Conservation (phyloP, 257 asterid species). For the Cinchona pubescens region DNA sequence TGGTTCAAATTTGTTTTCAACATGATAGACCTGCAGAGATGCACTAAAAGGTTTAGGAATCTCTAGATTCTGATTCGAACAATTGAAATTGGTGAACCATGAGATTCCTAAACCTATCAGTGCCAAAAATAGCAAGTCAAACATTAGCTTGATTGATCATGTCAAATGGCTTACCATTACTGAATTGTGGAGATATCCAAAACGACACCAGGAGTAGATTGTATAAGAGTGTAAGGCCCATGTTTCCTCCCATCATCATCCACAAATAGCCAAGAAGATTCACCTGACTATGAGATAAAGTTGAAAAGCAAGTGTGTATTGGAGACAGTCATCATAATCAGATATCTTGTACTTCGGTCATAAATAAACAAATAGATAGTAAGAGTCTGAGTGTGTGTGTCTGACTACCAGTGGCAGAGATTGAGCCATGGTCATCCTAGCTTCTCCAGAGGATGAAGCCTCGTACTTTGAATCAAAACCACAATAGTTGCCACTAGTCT, state of each 20-base stretch:
- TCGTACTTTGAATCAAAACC: background rate
- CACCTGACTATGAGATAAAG: slow-evolving; percentile 42
- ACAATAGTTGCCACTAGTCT: background rate
- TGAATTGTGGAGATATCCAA: slow-evolving; percentile 56
- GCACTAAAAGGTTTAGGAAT: background rate
- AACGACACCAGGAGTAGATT: slow-evolving; percentile 75
- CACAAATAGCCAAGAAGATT: slow-evolving; percentile 77
- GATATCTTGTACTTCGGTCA: too few species aligned
- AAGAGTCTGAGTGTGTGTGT: too few species aligned
- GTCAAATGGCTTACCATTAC: slow-evolving; percentile 45
- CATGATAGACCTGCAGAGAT: slow-evolving; percentile 66
- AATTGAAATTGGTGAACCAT: background rate
- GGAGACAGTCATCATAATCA: background rate
- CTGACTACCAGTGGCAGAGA: slow-evolving; percentile 4
- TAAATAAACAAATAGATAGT: too few species aligned
- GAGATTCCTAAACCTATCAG: too few species aligned
- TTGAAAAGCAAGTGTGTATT: slow-evolving; percentile 4
- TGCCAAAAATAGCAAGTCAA: background rate
- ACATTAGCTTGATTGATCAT: background rate
- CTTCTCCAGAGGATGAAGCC: slow-evolving; percentile 8
- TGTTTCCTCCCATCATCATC: slow-evolving; percentile 70
- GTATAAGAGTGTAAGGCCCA: slow-evolving; percentile 74
- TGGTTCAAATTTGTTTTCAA: slow-evolving; percentile 48
- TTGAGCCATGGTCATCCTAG: background rate
- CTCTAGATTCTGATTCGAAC: background rate